These are phyloP conservation scores for Puccinia polysora DNA, from an alignment of 1,284 basidiomycete genomes.

Conservation along the genomic window DNA sequence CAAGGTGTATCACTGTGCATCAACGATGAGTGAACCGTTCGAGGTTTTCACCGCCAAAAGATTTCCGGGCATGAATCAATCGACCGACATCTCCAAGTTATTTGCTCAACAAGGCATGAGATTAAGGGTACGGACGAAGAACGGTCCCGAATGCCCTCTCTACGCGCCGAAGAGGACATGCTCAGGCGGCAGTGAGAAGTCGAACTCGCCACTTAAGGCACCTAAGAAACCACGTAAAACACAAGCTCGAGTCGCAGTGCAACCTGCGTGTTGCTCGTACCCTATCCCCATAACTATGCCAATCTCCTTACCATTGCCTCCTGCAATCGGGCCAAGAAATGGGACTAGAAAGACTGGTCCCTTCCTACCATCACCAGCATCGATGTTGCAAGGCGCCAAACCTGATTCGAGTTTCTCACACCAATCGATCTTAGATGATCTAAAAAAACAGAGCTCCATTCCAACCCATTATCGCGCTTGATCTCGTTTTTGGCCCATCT, in stretches of 20 bases:
- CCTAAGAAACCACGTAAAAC: not conserved
- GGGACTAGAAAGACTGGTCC: not conserved
- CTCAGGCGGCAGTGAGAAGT: not conserved
- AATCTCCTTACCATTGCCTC: not conserved
- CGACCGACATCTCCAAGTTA: not conserved
- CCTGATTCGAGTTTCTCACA: slow-evolving; percentile 10
- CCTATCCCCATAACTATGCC: not conserved
- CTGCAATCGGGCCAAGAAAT: not conserved
- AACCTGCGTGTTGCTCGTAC: not conserved
- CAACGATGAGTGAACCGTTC: slow-evolving; percentile 21
- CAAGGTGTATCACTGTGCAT: slow-evolving; percentile 9
- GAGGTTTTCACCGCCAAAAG: slow-evolving; percentile 15
- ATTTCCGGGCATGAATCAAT: slow-evolving; percentile 15
- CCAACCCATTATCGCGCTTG: too few species aligned
- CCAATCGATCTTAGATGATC: too few species aligned
- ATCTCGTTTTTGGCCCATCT: too few species aligned
- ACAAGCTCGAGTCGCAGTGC: not conserved
- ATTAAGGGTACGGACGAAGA: slow-evolving; percentile 14
- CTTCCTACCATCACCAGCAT: not conserved
- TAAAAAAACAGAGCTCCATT: too few species aligned
- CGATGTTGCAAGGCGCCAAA: not conserved
- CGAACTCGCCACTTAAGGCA: not conserved
- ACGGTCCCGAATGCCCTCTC: not conserved
- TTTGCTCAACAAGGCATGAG: slow-evolving; percentile 14
- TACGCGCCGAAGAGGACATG: not conserved